These are phyloP conservation scores for Lasiodiplodia theobromae DNA, from an alignment of 2,329 filamentous ascomycete genomes.

Conservation along the genomic window DNA sequence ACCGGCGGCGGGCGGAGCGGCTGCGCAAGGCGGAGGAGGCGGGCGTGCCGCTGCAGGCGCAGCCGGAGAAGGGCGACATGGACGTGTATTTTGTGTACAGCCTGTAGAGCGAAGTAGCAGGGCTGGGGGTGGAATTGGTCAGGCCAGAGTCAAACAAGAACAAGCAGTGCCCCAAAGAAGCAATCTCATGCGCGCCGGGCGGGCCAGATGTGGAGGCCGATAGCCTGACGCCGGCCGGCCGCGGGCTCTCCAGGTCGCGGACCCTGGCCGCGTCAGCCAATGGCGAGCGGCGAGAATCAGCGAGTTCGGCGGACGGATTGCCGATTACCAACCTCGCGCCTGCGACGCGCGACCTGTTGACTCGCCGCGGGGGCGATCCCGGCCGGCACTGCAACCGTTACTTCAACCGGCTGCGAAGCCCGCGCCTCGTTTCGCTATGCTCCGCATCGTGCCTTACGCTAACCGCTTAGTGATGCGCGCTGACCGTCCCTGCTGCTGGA, in stretches of 20 bases:
- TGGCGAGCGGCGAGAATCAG: neutral
- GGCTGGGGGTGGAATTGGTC: neutral
- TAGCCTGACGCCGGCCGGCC: neutral
- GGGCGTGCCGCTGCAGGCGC: conserved; percentile 14
- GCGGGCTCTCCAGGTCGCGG: neutral
- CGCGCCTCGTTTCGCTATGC: conserved; percentile 11
- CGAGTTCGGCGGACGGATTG: conserved; percentile 7
- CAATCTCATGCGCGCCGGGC: neutral
- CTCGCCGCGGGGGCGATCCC: conserved; percentile 5
- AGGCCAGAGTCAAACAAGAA: neutral
- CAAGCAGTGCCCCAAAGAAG: neutral
- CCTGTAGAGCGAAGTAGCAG: neutral
- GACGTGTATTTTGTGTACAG: conserved; percentile 28
- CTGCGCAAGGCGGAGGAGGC: conserved; percentile 26
- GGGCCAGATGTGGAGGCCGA: conserved; percentile 5
- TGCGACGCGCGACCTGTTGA: conserved; percentile 4
- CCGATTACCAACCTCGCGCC: neutral
- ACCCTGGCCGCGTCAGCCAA: neutral
- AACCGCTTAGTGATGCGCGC: conserved; percentile 25
- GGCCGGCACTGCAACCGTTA: conserved; percentile 11
- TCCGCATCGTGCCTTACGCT: conserved; percentile 25
- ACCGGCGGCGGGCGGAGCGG: conserved; percentile 23
- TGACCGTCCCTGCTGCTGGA: neutral
- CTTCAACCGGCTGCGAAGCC: conserved; percentile 15
- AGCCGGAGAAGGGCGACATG: conserved; percentile 29